Base-by-base conservation (phyloP, 495 filamentous ascomycete species). In the Geopyxis carbonaria region DNA sequence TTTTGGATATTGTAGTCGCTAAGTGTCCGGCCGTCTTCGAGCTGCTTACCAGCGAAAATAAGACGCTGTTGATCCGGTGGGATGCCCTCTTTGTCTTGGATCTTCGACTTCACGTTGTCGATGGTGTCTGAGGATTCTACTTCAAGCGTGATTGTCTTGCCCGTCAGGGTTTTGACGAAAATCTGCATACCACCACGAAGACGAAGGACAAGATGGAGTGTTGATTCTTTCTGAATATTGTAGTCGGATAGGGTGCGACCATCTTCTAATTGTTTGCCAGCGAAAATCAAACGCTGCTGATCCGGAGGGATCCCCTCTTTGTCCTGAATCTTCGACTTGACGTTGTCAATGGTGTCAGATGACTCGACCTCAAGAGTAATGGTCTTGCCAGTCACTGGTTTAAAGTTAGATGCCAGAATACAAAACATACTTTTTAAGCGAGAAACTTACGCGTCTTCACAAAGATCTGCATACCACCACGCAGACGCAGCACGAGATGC, bases 331-430 rank as follows among this genome's bases (percentile, higher is more conserved):
- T 82, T 54, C 67, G 81, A 80, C 74, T 97, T 97, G 69, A 97
- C 89, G 80, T 94, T 95, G 74, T 95, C 91, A 64, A 99, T 95
- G 58, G 87, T 95, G 68, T 99, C 91, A 56, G 75, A 83, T 44
- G 87, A 93, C 79, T 95, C 89, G 66, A 95, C 91, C 86, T 99
- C 89, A 58, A 99, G 91, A 81, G 89, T 99, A 78, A 95, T 95
- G 61, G 89, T 99, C 78, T 95, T 99, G 61, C 89, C 89, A 80
- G 91, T 95, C 47, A 97, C 86, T 83, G 89, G 95, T 73, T 95
- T 95, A 62, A 95, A 9, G 11, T 10, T 34, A n/a, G 2, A 3
- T 13, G 16, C 16, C 31, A 34, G 16, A 19, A 15, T 18, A 34
- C 15, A 11, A 30, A 30, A 5, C 27, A 34, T 34, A 9, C 10